phyloP scores from a whole-genome alignment of 2,329 filamentous ascomycete species.

The Lojkania enalia region DNA sequence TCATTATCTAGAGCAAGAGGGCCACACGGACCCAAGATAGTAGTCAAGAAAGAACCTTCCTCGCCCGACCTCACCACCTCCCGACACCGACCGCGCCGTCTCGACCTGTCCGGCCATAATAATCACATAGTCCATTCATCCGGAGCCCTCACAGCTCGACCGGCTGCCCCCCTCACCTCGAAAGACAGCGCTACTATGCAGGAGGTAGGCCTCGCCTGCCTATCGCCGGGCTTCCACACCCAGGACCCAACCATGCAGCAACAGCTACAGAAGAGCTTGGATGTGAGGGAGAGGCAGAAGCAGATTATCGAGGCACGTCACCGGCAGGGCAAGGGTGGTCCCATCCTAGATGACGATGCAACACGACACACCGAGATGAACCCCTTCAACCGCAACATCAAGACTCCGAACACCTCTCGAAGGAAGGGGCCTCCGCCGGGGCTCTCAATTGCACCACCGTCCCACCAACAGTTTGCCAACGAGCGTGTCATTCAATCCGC shows the following conservation, averaged over 20 bases:
- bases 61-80: constrained; percentile 78
- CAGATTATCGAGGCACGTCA: constrained; percentile 94
- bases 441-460: constrained; percentile 91
- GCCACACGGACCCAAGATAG: constrained; percentile 70
- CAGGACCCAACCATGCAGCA: constrained; percentile 97
- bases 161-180: constrained; percentile 72
- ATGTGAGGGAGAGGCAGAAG: constrained; percentile 89
- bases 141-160: constrained; percentile 62
- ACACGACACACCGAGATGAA: constrained; percentile 42
- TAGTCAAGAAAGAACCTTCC: constrained; percentile 94
- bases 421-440: constrained; percentile 81
- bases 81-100: constrained; percentile 73
- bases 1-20: constrained; percentile 55
- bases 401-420: constrained; percentile 73
- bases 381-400: constrained; percentile 53
- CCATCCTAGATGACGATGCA: constrained; percentile 32
- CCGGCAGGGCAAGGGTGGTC: constrained; percentile 66
- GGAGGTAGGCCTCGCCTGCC: constrained; percentile 88
- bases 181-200: constrained; percentile 78
- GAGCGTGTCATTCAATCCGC: constrained; percentile 97
- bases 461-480: constrained; percentile 86
- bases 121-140: constrained; percentile 49
- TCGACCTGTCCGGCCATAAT: constrained; percentile 71
- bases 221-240: constrained; percentile 94
- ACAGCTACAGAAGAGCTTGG: constrained; percentile 90